Base-by-base conservation (phyloP, 1,284 basidiomycete species). In the Irpex rosettiformis region DNA sequence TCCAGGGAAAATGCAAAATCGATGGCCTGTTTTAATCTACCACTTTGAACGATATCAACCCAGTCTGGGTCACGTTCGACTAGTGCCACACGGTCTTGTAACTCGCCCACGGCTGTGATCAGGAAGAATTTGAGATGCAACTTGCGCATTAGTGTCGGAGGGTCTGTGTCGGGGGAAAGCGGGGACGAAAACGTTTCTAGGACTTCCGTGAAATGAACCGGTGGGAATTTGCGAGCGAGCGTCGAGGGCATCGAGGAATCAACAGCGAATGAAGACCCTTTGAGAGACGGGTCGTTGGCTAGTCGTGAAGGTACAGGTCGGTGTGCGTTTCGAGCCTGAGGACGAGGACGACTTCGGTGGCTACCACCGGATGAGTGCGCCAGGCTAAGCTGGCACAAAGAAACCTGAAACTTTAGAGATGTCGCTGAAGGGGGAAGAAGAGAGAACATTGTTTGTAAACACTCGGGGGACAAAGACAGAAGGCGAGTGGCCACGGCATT, bases 401-500 rank as follows among this genome's bases (percentile, higher is more conserved):
- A 67, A 8, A 84, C 62, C 66, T 82, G 83, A 66, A 86, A 85
- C 57, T 69, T 74, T 55, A 77, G 69, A 22, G 73, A 61, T 2
- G 74, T 64, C 24, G 65, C 57, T 16, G 79, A 77, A 55, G 72
- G 72, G 1, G 75, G 73, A 33, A 86, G 68, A 28, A 71, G 66
- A 16, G 77, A 72, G 61, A 85, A 72, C 25, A 84, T 62, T 16
- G 69, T 65, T 22, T 71, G 67, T 37, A 78, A 63, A 13, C 67
- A 66, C 48, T 74, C 68, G 11, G 72, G 58, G 1, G 73, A 59
- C n/a, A 75, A 67, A 4, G 77, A 69, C 22, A 76, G 69, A 11
- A 85, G 64, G 47, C 79, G 79, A 40, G 70, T 75, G 56, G 75
- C 77, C 24, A 83, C 69, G 10, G 78, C 73, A 43, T 79, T 75